Conservation (phyloP, 768 basidiomycete genomes). For the Gloeostereum incarnatum region DNA sequence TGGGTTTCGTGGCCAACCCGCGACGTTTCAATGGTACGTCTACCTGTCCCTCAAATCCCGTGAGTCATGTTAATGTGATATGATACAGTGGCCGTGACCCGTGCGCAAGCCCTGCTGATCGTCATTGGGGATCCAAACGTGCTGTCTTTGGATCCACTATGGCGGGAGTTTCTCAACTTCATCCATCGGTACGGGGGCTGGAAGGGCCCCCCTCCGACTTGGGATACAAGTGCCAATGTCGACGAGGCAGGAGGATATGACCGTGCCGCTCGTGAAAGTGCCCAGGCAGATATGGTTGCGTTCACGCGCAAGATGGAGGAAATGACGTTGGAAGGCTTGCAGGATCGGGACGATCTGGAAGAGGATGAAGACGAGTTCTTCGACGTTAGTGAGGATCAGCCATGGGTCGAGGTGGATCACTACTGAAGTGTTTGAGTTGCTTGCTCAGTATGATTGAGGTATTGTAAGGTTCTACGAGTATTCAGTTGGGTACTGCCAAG, state of each 20-base stretch:
- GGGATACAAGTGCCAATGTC: conserved; percentile 10
- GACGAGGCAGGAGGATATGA: conserved; percentile 32
- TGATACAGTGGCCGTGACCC: conserved; percentile 24
- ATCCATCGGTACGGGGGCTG: conserved; percentile 45
- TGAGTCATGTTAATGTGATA: too few relatives aligned
- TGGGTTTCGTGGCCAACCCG: conserved; percentile 18
- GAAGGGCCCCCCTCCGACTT: conserved; percentile 13
- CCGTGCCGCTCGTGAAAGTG: conserved; percentile 18
- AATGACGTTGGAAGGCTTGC: conserved; percentile 18
- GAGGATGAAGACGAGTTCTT: too few relatives aligned
- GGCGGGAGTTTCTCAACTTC: conserved; percentile 53
- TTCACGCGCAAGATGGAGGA: conserved; percentile 25
- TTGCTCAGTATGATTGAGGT: too few relatives aligned
- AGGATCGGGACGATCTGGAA: too few relatives aligned
- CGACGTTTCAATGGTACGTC: conserved; percentile 18
- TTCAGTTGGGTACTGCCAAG: too few relatives aligned
- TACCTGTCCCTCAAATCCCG: neutral
- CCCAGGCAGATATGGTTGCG: conserved; percentile 29
- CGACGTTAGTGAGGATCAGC: conserved; percentile 27
- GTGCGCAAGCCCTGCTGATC: conserved; percentile 31
- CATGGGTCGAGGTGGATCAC: conserved; percentile 34
- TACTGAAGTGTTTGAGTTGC: too few relatives aligned
- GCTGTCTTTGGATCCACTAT: conserved; percentile 52
- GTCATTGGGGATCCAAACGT: conserved; percentile 38
- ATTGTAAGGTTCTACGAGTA: too few relatives aligned